Conservation (phyloP, 345 rosid species). For the Syzygium aromaticum region DNA sequence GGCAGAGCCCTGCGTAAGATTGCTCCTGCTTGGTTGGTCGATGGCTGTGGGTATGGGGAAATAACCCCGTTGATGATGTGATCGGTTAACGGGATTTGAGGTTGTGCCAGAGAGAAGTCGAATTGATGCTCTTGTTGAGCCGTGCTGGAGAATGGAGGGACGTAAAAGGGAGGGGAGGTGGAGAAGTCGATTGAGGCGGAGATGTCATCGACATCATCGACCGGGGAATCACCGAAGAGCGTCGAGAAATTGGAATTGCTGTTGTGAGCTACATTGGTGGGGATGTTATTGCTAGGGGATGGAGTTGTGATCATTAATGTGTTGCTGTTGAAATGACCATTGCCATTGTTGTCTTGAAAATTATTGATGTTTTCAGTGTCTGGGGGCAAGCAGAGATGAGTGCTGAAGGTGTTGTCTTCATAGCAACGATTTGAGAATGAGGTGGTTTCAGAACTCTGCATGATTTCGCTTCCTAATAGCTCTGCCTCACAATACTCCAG, state of each 20-base stretch:
- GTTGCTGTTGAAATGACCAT: slow-evolving; percentile 8
- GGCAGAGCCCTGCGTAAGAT: slow-evolving; percentile 26
- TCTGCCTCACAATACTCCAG: slow-evolving; percentile 63
- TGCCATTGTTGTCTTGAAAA: slow-evolving; percentile 10
- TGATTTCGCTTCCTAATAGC: slow-evolving; percentile 46
- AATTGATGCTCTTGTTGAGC: slow-evolving; percentile 43
- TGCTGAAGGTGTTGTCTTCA: slow-evolving; percentile 39
- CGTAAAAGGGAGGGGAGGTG: slow-evolving; percentile 48
- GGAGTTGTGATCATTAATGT: background rate
- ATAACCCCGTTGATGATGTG: slow-evolving; percentile 22
- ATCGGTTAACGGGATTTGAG: slow-evolving; percentile 17
- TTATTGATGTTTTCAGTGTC: slow-evolving; percentile 21
- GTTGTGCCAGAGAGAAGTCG: slow-evolving; percentile 42
- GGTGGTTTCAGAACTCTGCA: slow-evolving; percentile 47
- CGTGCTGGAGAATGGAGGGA: slow-evolving; percentile 23
- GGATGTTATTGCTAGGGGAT: background rate
- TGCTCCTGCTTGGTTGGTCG: slow-evolving; percentile 14
- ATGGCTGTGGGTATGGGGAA: slow-evolving; percentile 1
- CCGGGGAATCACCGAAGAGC: slow-evolving; percentile 29
- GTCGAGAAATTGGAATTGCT: slow-evolving; percentile 32
- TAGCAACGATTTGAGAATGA: slow-evolving; percentile 46
- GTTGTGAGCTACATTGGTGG: background rate
- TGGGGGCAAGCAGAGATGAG: slow-evolving; percentile 20
- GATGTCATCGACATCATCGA: slow-evolving; percentile 61
- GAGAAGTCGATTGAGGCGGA: slow-evolving; percentile 93